Percentiles rank a stretch among this genome's conserved stretches.
These are phyloP conservation scores for Annulohypoxylon nitens DNA, from an alignment of 495 filamentous ascomycete species.

Conservation along the genomic window DNA sequence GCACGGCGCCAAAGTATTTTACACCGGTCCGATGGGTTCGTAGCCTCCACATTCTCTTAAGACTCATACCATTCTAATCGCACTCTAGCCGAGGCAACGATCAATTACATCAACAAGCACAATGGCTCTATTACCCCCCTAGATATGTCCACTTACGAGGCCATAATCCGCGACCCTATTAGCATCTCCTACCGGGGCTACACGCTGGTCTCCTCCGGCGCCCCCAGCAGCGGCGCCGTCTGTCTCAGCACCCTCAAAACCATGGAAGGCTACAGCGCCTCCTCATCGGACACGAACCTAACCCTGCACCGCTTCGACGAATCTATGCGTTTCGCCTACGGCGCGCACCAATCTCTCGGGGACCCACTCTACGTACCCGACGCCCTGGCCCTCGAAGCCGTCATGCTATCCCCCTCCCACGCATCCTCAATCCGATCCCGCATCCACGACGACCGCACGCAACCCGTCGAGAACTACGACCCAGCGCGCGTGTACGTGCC, in stretches of 20 bases:
- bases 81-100: conserved; percentile 75
- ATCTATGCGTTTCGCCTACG: conserved; percentile 89
- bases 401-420: conserved; percentile 73
- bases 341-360: conserved; percentile 74
- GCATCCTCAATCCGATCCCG: conserved; percentile 69
- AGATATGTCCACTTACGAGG: conserved; percentile 78
- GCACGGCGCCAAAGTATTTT: conserved; percentile 79
- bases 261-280: conserved; percentile 75
- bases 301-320: conserved; percentile 87
- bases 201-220: conserved; percentile 73
- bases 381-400: conserved; percentile 62
- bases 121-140: conserved; percentile 88
- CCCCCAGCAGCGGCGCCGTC: conserved; percentile 81
- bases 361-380: conserved; percentile 78
- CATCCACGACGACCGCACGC: conserved; percentile 77
- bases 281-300: conserved; percentile 51
- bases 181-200: conserved; percentile 79
- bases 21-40: conserved; percentile 69
- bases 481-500: conserved; percentile 59
- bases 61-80: neutral
- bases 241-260: conserved; percentile 81
- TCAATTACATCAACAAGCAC: conserved; percentile 69
- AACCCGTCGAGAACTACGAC: conserved; percentile 78
- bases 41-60: neutral
- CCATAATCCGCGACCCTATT: conserved; percentile 70